Base-by-base conservation (phyloP, 768 basidiomycete genomes). In the Tulasnella sp. region DNA sequence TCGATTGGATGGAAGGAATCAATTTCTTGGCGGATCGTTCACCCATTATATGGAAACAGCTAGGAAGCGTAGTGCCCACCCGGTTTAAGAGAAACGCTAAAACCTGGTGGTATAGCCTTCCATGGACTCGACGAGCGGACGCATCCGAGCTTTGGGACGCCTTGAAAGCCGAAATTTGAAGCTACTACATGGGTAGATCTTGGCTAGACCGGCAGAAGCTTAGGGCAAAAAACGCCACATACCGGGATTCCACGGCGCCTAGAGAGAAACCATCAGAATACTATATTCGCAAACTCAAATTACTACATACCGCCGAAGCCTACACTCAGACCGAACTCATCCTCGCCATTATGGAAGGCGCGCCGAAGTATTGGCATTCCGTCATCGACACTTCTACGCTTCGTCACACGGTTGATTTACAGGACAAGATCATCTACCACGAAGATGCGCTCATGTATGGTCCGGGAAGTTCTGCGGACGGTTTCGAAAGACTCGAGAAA, bases 311-410 rank as follows among this genome's bases (percentile, higher is more conserved):
- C 35, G 35, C 80, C 10, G 77, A 77, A 44, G 55, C 77, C 4
- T 48, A 79, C 39, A 74, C 77, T 3, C 83, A 85, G 51, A 79
- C 82, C 0, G 84, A 85, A 73, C n/a, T 84, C 2, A 86, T 86
- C 18, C 79, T 81, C 20, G 83, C 85, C 73, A 81, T 86, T n/a
- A 85, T 85, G 84, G 81, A 82, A 15, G 83, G 83, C 2, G 84
- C 35, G 35, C 35, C 35, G 2, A 35, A 35, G 35, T 35, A 35
- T 35, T 35, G 35, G 35, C 35, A 35, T 35, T 35, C 35, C 2
- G 35, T 35, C 5, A 80, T 80, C 35, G 80, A 80, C 69, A 61
- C 75, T 23, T 32, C 26, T 10, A 15, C 20, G 1, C 44, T 77
- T 18, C 67, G 35, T 13, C 20, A 32, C 35, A 46, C 57, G 18